Conservation (phyloP, 2,329 filamentous ascomycete genomes). For the Arachnomyces sp. region DNA sequence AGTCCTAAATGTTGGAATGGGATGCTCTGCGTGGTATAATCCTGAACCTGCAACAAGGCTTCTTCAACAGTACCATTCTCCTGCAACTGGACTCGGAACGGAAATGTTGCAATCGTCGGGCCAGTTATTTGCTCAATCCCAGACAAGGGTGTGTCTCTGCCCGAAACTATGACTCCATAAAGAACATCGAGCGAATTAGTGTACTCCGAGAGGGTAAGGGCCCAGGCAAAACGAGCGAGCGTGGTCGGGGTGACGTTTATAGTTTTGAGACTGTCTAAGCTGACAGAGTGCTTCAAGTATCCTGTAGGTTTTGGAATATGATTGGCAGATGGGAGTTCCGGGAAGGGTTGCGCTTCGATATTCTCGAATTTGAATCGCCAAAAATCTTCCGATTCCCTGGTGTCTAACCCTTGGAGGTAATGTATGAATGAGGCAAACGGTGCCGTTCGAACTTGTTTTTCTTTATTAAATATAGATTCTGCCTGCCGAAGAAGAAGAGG, state of each 20-base stretch:
- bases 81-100: constrained; percentile 15
- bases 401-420: constrained; percentile 37
- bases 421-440: constrained; percentile 45
- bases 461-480: constrained; percentile 6
- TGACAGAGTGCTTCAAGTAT: constrained; percentile 22
- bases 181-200: constrained; percentile 30
- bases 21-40: constrained; percentile 46
- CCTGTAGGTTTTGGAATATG: constrained; percentile 37
- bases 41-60: constrained; percentile 47
- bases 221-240: constrained; percentile 32
- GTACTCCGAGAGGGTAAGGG: constrained; percentile 27
- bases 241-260: constrained; percentile 28
- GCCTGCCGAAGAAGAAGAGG: background rate
- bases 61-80: constrained; percentile 27
- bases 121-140: constrained; percentile 34
- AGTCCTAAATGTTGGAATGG: constrained; percentile 52
- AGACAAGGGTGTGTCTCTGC: constrained; percentile 29
- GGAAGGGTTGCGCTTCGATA: constrained; percentile 39
- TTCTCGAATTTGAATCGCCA: constrained; percentile 43
- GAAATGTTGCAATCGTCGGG: constrained; percentile 35
- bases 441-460: constrained; percentile 7
- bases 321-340: constrained; percentile 19
- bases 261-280: constrained; percentile 16
- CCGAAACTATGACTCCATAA: constrained; percentile 35
- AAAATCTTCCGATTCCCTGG: constrained; percentile 36